Evolutionary conservation across 2,329 filamentous ascomycete genomes (phyloP).

Genomic region (Hortaea werneckii): DNA sequence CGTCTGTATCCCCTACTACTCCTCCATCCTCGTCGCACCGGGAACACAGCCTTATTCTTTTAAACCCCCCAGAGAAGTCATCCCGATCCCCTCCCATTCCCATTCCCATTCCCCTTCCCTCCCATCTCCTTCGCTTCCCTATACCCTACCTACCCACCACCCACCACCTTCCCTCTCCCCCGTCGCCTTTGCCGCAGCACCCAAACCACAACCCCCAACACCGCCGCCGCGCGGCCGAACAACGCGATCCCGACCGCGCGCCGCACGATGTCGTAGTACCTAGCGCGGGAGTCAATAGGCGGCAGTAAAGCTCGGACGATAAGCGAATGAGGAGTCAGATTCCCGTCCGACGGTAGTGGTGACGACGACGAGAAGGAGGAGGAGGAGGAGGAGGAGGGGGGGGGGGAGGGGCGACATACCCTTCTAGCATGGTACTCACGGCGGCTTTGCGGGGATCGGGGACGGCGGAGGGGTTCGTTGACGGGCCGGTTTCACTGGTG

Average conservation of each 20-base stretch:
- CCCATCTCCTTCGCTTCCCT: too few relatives aligned
- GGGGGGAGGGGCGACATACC: conserved; percentile 21
- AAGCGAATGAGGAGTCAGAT: background rate
- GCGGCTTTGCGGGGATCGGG: conserved; percentile 29
- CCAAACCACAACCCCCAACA: conserved; percentile 7
- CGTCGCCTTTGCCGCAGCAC: conserved; percentile 3
- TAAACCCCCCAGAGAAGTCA: too few relatives aligned
- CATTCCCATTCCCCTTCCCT: too few relatives aligned
- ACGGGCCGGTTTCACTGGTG: too few relatives aligned
- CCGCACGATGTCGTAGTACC: conserved; percentile 42
- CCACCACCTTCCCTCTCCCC: background rate
- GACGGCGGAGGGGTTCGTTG: conserved; percentile 9
- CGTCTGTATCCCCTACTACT: too few relatives aligned
- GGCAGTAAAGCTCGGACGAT: conserved; percentile 11
- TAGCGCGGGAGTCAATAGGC: conserved; percentile 22
- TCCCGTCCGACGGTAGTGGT: background rate
- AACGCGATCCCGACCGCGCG: conserved; percentile 36
- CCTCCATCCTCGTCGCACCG: too few relatives aligned
- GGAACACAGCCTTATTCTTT: too few relatives aligned
- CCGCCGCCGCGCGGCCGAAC: conserved; percentile 21
- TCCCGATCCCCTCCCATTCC: too few relatives aligned
- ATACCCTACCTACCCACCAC: too few relatives aligned
- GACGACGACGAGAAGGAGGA: too few relatives aligned
- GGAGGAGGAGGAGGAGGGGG: too few relatives aligned
- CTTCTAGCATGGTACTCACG: conserved; percentile 41